These are phyloP conservation scores for Fistulifera solaris DNA, from an alignment of 108 stramenopile species.

Conservation along the genomic window DNA sequence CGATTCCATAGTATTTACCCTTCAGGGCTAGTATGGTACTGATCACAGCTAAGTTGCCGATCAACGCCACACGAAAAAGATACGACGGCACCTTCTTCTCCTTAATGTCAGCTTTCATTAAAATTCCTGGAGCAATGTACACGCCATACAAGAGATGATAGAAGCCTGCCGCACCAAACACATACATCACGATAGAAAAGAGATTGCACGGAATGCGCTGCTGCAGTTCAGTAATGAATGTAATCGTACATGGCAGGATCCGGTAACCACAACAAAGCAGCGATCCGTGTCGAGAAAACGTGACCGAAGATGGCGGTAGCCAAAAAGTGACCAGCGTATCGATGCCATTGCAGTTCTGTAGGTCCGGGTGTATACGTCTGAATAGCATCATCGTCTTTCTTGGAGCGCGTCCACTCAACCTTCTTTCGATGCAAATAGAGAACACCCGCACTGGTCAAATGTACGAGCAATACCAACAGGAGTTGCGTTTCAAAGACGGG, in stretches of 20 bases:
- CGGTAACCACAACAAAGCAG: not conserved
- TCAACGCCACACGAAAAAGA: not conserved
- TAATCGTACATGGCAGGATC: not conserved
- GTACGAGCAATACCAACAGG: not conserved
- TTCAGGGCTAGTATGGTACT: not conserved
- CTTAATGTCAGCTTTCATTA: not conserved
- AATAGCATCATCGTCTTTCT: not conserved
- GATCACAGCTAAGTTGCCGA: not conserved
- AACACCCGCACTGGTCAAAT: not conserved
- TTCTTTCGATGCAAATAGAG: not conserved
- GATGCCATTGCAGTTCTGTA: constrained; percentile 1
- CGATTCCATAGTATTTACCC: not conserved
- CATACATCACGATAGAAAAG: not conserved
- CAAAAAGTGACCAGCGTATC: constrained; percentile 1
- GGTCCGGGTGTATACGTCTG: not conserved
- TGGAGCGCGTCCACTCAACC: not conserved
- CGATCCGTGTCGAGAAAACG: not conserved
- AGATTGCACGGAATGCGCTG: not conserved
- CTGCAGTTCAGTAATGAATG: not conserved
- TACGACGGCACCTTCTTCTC: not conserved
- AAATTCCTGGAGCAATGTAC: not conserved
- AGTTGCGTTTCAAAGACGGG: not conserved
- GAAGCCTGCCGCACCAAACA: not conserved
- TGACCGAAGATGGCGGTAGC: not conserved
- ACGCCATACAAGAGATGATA: not conserved